A percentile compares a stretch with the other conserved stretches of the same genome.
Evolutionary conservation across 2,329 filamentous ascomycete species (phyloP).

Genomic region (Fusarium acutatum): DNA sequence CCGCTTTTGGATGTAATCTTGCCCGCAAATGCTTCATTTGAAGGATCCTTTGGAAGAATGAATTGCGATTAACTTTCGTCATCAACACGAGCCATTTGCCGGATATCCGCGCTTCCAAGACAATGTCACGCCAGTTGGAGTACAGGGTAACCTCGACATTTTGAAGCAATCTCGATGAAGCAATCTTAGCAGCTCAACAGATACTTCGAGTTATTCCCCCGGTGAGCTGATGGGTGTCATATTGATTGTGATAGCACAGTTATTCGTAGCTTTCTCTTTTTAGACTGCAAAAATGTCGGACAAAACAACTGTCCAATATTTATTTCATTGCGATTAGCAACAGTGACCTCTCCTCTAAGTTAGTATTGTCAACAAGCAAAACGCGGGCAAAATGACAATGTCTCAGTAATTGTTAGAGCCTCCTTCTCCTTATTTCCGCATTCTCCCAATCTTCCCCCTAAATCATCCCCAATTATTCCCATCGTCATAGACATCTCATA

Average conservation of each 20-base stretch:
- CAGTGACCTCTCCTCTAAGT: too few relatives aligned
- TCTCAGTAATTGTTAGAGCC: background rate
- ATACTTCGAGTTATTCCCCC: too few relatives aligned
- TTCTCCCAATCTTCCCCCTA: background rate
- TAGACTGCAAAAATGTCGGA: fast-evolving
- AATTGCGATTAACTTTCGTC: background rate
- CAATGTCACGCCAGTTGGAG: background rate
- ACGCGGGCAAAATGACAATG: fast-evolving
- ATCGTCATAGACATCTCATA: background rate
- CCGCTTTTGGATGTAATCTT: background rate
- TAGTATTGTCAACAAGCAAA: background rate
- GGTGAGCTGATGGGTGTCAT: background rate
- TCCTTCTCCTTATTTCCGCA: background rate
- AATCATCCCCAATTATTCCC: background rate
- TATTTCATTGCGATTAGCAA: background rate
- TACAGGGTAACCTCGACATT: background rate
- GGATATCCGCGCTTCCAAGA: background rate
- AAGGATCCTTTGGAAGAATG: background rate
- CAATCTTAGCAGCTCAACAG: too few relatives aligned
- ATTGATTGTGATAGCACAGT: fast-evolving
- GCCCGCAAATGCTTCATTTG: background rate
- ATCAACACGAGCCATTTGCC: background rate
- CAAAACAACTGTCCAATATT: fast-evolving
- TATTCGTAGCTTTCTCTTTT: fast-evolving
- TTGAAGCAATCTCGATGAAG: background rate